Evolutionary conservation across 305 asterid genomes (phyloP).

Genomic region (Coffea humblotiana): DNA sequence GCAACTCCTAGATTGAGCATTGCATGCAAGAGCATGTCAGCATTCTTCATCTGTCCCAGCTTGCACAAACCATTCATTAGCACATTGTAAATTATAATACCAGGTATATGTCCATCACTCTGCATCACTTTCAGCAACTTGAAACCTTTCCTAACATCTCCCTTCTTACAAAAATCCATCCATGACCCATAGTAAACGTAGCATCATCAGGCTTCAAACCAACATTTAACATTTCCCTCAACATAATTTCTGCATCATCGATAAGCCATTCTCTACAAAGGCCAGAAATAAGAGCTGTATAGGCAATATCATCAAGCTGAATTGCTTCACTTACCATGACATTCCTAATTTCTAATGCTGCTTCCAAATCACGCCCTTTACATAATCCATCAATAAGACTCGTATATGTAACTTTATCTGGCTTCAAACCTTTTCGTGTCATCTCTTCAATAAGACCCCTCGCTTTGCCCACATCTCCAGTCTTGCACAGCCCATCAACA

Average conservation of each 20-base stretch:
- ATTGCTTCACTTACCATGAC: slow-evolving; percentile 54
- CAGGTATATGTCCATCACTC: slow-evolving; percentile 27
- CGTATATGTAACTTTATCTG: slow-evolving; percentile 84
- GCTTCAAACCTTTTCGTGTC: slow-evolving; percentile 66
- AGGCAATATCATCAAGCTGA: slow-evolving; percentile 60
- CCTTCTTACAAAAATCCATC: slow-evolving; percentile 64
- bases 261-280: slow-evolving; percentile 55
- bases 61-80: slow-evolving; percentile 73
- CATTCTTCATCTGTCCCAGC: slow-evolving; percentile 83
- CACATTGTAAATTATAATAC: slow-evolving; percentile 28
- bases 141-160: slow-evolving; percentile 42
- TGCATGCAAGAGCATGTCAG: slow-evolving; percentile 69
- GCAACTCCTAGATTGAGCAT: slow-evolving; percentile 70
- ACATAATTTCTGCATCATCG: slow-evolving; percentile 52
- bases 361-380: slow-evolving; percentile 65
- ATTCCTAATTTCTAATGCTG: slow-evolving; percentile 46
- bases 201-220: slow-evolving; percentile 60
- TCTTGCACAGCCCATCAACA: slow-evolving; percentile 70
- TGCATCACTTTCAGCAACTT: slow-evolving; percentile 27
- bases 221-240: slow-evolving; percentile 58
- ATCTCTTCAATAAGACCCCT: slow-evolving; percentile 51
- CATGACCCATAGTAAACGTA: slow-evolving; percentile 63
- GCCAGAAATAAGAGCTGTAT: slow-evolving; percentile 73
- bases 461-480: slow-evolving; percentile 58
- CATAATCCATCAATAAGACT: slow-evolving; percentile 68